Evolutionary conservation across 768 basidiomycete species (phyloP), one percentile per base, ranked within the genome.

Genomic region (Cystofilobasidium ferigula): DNA sequence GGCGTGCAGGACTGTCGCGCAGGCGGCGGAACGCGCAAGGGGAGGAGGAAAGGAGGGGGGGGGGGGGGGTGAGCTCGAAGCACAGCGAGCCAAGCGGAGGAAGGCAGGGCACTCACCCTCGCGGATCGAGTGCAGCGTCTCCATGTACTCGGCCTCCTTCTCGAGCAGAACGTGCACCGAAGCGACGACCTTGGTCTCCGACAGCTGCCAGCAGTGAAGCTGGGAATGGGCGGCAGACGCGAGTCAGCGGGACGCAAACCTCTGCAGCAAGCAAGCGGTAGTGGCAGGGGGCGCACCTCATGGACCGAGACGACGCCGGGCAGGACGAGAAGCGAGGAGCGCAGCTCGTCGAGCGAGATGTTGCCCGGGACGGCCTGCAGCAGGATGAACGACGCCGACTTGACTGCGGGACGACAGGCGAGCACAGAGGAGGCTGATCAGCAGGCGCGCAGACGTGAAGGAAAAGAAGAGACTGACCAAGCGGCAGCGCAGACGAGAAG

Each of bases 191-290:
- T 95, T 97, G 64, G 83, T 84, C 77, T 99, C 95, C 13, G 90
- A 93, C 57, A 99, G 82, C 72, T 94, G 91, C 95, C 95, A 99
- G 61, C 98, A 84, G 77, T 99, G 95, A 32, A 99, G 81, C 73
- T 97, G 90, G 48, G 28, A 16, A 7, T 3, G 22, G 36, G 38
- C 0, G 22, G 53, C 30, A 8, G n/a, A 26, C 16, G 34, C 30
- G 26, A 35, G 35, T 51, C 18, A n/a, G 26, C 12, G 26, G 35
- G 0, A 24, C 1, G 24, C 28, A n/a, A 35, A 12, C 43, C 22
- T 6, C 9, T 24, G 18, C 26, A 26, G 20, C 8, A 26, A 36
- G 34, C 24, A 28, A 12, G 7, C 20, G 32, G 57, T 8, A 53
- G n/a, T 1, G 42, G 20, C 10, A 28, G 30, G 24, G n/a, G 30